Conservation (phyloP, 345 rosid genomes). For the Citrus sinensis region DNA sequence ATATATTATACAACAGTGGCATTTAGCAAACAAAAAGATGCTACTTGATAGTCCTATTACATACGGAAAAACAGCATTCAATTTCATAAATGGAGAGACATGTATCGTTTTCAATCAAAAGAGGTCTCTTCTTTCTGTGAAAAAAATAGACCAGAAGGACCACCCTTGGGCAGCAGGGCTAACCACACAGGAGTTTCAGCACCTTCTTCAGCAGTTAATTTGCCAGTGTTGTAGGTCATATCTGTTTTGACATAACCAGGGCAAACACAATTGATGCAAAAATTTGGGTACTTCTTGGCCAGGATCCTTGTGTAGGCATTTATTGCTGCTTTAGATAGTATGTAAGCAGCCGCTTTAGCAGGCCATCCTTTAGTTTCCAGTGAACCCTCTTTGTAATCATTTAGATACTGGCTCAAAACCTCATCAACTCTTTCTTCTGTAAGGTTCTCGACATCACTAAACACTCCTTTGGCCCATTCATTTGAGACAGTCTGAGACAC, state of each 20-base stretch:
- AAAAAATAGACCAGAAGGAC: constrained; percentile 49
- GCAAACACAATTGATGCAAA: constrained; percentile 41
- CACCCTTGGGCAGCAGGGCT: constrained; percentile 37
- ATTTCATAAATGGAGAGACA: not conserved
- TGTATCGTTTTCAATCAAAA: not conserved
- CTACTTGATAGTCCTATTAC: too few relatives aligned
- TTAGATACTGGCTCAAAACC: not conserved
- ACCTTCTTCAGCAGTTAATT: constrained; percentile 34
- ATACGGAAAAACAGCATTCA: too few relatives aligned
- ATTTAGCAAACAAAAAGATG: too few relatives aligned
- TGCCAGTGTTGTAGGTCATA: constrained; percentile 30
- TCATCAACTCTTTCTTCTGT: not conserved
- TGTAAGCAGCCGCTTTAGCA: not conserved
- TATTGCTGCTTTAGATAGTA: not conserved
- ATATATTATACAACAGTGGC: too few relatives aligned
- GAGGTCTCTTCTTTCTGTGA: not conserved
- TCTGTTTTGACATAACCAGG: constrained; percentile 55
- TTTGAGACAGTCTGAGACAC: constrained; percentile 15
- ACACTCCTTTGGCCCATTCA: constrained; percentile 1
- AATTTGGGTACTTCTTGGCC: constrained; percentile 27
- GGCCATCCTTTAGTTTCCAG: not conserved
- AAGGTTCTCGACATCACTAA: not conserved
- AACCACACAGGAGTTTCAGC: constrained; percentile 36
- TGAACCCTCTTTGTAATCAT: not conserved
- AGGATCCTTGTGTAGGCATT: constrained; percentile 17